Base-by-base conservation (phyloP, 2,329 filamentous ascomycete genomes). In the Pseudogymnoascus sp. region DNA sequence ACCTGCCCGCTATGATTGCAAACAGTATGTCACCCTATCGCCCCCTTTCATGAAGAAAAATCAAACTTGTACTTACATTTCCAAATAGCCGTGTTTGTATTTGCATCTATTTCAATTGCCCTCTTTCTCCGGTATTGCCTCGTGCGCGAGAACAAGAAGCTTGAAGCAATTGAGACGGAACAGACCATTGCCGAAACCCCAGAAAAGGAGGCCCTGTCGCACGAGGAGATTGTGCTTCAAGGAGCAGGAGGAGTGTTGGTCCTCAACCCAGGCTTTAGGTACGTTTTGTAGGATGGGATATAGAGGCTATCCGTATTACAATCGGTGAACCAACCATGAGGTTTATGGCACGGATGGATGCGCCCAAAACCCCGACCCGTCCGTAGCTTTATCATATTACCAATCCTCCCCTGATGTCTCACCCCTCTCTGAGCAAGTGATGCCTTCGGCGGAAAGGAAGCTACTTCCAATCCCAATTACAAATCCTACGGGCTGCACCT, bases 221-320 rank as follows among this genome's bases (percentile, higher is more conserved):
- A 43, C 1, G 43, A 64, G 39, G 63, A 62, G 28, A 63, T 65
- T 57, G 57, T 62, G 14, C 58, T 63, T 59, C 35, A 25, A 9
- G 53, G 47, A 3, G 30, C 30, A 1, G 63, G 61, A 25, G 61
- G 58, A 12, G 14, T 61, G 1, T 33, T 62, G n/a, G 62, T 59
- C 7, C 28, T 64, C 8, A 62, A 60, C 47, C 41, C 39, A n/a
- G 64, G 61, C 47, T 64, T 64, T 57, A 62, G 62, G 9, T 65
- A 64, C 58, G 36, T 43, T 30, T 57, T 64, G 50, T 63, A 43
- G 18, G 2, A 12, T 25, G 39, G 39, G 1, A 8, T n/a, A 5
- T 25, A 25, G 2, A 14, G 20, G 12, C 6, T 25, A 43, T 43
- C 11, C 6, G 8, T 22, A n/a, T 25, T 20, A 11, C 4, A 43